Evolutionary conservation across 192 early-diverging fungal species (phyloP).

Genomic region (Jimgerdemannia lactiflua): DNA sequence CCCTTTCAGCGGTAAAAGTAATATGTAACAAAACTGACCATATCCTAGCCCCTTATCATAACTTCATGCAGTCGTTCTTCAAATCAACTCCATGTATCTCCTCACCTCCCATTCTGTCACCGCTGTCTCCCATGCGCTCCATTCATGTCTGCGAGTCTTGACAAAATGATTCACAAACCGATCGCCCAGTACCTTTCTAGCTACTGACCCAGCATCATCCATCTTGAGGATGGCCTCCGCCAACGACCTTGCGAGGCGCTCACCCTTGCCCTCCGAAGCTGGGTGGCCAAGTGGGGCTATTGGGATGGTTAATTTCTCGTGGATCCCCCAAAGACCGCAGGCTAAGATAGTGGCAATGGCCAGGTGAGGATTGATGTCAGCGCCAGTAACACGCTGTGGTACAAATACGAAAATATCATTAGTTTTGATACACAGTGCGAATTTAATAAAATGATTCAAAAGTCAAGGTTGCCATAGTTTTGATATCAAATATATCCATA

Average conservation of each 20-base stretch:
- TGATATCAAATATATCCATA: constrained; percentile 8
- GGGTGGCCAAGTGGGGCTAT: constrained; percentile 29
- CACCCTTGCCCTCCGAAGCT: constrained; percentile 17
- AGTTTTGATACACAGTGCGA: not conserved
- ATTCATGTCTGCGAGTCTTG: constrained; percentile 70
- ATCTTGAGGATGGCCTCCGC: constrained; percentile 65
- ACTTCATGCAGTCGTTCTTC: constrained; percentile 2
- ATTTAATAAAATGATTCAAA: not conserved
- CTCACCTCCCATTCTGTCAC: constrained; percentile 75
- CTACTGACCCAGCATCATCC: constrained; percentile 60
- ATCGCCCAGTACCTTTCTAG: constrained; percentile 69
- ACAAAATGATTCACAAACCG: constrained; percentile 78
- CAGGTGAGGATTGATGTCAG: constrained; percentile 80
- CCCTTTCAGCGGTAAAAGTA: no score
- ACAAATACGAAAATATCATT: constrained; percentile 6
- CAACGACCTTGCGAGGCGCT: constrained; percentile 55
- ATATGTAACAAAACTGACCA: no score
- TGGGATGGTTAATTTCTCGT: constrained; percentile 49
- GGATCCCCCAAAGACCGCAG: constrained; percentile 70
- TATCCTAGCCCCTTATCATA: no score
- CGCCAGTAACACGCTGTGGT: constrained; percentile 65
- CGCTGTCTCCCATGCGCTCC: constrained; percentile 65
- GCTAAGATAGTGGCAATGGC: constrained; percentile 69
- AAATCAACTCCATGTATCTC: constrained; percentile 64
- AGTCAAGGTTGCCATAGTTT: not conserved